Base-by-base conservation (phyloP, 306 rosid species). In the Coriaria nepalensis region DNA sequence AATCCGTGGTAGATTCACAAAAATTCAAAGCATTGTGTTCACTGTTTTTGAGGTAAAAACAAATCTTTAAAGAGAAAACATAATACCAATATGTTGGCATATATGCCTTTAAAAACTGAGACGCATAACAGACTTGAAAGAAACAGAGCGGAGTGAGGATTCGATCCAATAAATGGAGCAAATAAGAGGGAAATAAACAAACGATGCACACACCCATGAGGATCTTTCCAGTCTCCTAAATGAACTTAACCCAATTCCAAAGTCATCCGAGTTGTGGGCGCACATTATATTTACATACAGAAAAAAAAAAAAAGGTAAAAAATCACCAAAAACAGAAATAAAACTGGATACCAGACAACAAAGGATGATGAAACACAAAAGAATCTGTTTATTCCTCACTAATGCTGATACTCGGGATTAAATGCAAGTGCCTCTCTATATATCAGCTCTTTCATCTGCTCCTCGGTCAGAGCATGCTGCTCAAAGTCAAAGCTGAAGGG, bases 401-500 rank as follows among this genome's bases (percentile, higher is more conserved):
- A 66, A 14, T 68, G 79, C 70, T 63, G 94, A 57, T 82, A 82
- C 72, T 85, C 94, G 0, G 86, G 99, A 73, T 92, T 92, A 67
- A 85, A 92, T 38, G 99, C 99, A 49, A 92, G 75, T 9, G 96
- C 94, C 77, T 92, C 99, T 71, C 77, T 63, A 60, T 79, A 76
- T 69, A 92, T 92, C 62, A 92, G 75, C 71, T 82, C 96, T 36
- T 78, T 92, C 96, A 92, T 92, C 66, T 92, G 99, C 43, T 92
- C 99, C 75, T 92, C 99, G 0, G 71, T 65, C 56, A 92, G 77
- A 2, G 99, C 93, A 53, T 82, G 94, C 69, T 92, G 99, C 71
- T 92, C 99, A 46, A 92, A 92, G 69, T 92, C 99, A 33, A 92
- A 92, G 83, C 60, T 86, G 81, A 92, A 92, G 52, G 99, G 99